Evolutionary conservation across 2,329 filamentous ascomycete genomes (phyloP).

Genomic region (Xylariaceae sp.): DNA sequence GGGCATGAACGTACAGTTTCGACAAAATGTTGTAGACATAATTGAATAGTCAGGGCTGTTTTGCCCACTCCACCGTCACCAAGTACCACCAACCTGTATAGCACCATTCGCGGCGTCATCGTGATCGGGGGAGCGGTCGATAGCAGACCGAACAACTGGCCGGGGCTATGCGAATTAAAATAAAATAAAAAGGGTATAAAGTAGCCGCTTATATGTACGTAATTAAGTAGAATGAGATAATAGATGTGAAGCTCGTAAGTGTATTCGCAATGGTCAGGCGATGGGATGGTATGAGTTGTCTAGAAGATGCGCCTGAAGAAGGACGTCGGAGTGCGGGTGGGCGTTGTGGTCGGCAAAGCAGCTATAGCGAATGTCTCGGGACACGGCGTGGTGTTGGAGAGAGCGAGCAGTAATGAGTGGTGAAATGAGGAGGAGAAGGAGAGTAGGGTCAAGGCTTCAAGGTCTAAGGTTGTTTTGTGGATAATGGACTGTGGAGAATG

Average conservation of each 20-base stretch:
- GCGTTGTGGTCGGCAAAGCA: conserved; percentile 11
- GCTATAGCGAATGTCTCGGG: conserved; percentile 31
- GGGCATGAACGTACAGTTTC: conserved; percentile 70
- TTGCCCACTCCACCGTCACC: conserved; percentile 95
- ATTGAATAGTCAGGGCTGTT: conserved; percentile 92
- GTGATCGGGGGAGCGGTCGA: conserved; percentile 40
- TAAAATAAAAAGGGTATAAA: conserved; percentile 18
- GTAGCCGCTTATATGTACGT: conserved; percentile 20
- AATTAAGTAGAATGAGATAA: conserved; percentile 8
- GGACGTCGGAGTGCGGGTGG: conserved; percentile 2
- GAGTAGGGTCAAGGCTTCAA: conserved; percentile 28
- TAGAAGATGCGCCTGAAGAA: conserved; percentile 25
- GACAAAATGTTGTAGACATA: conserved; percentile 97
- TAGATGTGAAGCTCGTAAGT: conserved; percentile 5
- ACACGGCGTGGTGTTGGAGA: conserved; percentile 24
- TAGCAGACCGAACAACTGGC: conserved; percentile 32
- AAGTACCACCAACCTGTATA: conserved; percentile 95
- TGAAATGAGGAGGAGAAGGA: conserved; percentile 35
- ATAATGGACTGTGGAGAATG: conserved; percentile 31
- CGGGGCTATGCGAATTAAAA: conserved; percentile 10
- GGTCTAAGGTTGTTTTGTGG: conserved; percentile 27
- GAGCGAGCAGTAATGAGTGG: conserved; percentile 18
- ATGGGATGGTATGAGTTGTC: conserved; percentile 24
- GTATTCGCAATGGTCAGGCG: conserved; percentile 17
- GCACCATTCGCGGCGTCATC: conserved; percentile 93